Base-by-base conservation (phyloP, 257 asterid genomes). In the Gentiana straminea region DNA sequence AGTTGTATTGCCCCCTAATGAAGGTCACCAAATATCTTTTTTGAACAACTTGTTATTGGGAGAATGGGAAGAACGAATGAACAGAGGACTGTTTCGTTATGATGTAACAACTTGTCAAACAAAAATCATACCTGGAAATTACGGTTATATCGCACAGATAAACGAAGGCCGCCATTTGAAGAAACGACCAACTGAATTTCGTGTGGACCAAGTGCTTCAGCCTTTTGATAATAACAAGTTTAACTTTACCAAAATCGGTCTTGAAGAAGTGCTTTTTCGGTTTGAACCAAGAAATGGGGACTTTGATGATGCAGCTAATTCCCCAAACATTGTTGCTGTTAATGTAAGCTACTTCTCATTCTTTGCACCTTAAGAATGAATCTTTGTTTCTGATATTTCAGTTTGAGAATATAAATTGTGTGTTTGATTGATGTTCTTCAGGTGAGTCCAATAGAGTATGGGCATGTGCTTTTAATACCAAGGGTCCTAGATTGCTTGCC, bases 391-490 rank as follows among this genome's bases (percentile, higher is more conserved):
- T 24, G 24, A 24, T 24, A 24, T 24, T 24, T 24, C 24, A 24
- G 24, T 24, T 24, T 24, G 24, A 24, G 24, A 24, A 24, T 24
- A 24, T 24, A 24, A 24, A 24, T 24, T 24, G 24, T 58, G 73
- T 15, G 48, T 53, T 47, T 13, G 13, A 8, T 8, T 2, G 10
- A 10, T 45, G 41, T 64, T 70, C 34, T 69, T 64, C 80, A 85
- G 95, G 95, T 80, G 76, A 83, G 95, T 65, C 95, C 94, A 33
- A 86, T 86, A 43, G 95, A 86, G 71, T 86, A 86, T 63, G 94
- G 95, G 1, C 95, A 86, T 52, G 94, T 81, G 60, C 94, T 83
- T 63, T 65, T 86, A 56, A 79, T 83, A 62, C 90, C 95, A 32
- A 81, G 67, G 45, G 79, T 85, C 47, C 84, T 77, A 50, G 86